phyloP scores from a whole-genome alignment of 148 eudicot species.

The Rhododendron mucronatum region DNA sequence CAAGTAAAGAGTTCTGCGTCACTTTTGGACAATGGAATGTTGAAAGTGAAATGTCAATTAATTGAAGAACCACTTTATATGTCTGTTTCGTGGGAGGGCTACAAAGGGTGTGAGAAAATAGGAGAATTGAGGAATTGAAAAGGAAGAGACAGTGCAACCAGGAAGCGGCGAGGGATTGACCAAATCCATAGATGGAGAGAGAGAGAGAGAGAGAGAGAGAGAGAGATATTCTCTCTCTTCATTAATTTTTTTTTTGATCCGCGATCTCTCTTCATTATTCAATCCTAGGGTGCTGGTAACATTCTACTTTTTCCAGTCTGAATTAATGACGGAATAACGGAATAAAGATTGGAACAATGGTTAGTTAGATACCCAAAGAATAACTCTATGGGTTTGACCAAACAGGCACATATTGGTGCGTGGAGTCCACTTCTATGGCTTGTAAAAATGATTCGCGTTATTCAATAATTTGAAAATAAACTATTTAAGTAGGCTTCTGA shows the following conservation, averaged over 20 bases:
- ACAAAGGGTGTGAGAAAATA: neutral
- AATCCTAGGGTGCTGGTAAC: neutral
- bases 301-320: neutral
- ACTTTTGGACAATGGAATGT: neutral
- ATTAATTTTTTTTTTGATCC: no score
- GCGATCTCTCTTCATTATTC: neutral
- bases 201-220: neutral
- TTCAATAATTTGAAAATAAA: no score
- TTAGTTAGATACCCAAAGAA: no score
- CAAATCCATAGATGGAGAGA: neutral
- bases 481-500: accelerated
- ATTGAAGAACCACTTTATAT: neutral
- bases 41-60: constrained; percentile 9
- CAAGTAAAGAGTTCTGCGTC: neutral
- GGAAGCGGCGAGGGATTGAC: neutral
- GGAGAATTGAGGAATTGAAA: neutral
- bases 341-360: no score
- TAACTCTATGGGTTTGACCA: no score
- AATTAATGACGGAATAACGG: neutral
- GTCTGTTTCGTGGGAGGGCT: constrained; percentile 7
- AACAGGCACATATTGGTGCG: no score
- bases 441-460: no score
- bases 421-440: no score
- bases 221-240: neutral
- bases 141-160: constrained; percentile 6